Conservation (phyloP, 75 land plant genomes). For the Cryptomeria japonica region DNA sequence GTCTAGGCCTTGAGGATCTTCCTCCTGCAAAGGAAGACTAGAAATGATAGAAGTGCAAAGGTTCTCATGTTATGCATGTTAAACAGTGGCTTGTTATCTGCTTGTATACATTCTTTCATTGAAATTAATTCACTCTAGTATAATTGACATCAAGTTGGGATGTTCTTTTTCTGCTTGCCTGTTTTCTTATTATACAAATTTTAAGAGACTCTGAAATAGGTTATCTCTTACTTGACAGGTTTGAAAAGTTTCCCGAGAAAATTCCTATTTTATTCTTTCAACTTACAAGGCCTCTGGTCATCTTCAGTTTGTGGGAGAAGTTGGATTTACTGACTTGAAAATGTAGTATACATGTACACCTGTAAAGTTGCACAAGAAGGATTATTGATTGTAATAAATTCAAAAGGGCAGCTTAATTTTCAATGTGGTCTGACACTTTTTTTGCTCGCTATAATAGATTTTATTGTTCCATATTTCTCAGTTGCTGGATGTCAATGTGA, state of each 20-base stretch:
- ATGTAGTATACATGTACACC: not conserved
- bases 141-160: not conserved
- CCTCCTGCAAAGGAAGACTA: conserved; percentile 37
- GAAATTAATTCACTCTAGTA: not conserved
- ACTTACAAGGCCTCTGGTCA: not conserved
- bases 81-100: not conserved
- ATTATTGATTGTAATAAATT: not conserved
- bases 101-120: not conserved
- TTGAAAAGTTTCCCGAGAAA: not conserved
- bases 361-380: not conserved
- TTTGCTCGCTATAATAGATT: not conserved
- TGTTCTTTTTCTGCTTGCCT: not conserved
- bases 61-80: not conserved
- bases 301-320: not conserved
- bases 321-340: conserved; percentile 7
- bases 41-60: not conserved
- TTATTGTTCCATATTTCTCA: not conserved
- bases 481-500: not conserved
- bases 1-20: conserved; percentile 41
- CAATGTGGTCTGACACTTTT: not conserved
- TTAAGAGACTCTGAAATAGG: not conserved
- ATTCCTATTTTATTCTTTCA: not conserved
- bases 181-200: not conserved
- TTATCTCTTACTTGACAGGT: not conserved
- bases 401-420: not conserved